Evolutionary conservation across 192 early-diverging fungal species (phyloP).

Genomic region (Globomyces pollinis-pini): DNA sequence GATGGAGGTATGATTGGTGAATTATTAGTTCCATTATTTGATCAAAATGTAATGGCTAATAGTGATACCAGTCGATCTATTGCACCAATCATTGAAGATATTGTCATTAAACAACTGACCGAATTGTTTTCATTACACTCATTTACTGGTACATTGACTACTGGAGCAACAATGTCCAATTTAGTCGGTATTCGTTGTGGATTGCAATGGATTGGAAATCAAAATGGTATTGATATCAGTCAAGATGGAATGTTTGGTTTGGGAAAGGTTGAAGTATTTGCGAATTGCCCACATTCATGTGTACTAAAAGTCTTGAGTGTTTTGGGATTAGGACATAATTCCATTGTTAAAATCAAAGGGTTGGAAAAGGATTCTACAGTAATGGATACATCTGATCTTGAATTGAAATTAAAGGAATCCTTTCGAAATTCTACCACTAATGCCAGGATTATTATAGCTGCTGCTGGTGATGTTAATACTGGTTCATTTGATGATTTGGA

Average conservation of each 20-base stretch:
- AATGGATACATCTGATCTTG: background rate
- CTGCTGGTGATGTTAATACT: conserved; percentile 36
- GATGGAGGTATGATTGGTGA: conserved; percentile 30
- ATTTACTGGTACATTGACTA: conserved; percentile 38
- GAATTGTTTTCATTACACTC: conserved; percentile 35
- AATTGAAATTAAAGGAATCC: background rate
- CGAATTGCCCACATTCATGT: background rate
- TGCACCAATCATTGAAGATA: conserved; percentile 34
- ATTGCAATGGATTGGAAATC: background rate
- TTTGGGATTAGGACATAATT: background rate
- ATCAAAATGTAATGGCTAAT: conserved; percentile 17
- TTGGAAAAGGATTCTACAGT: background rate
- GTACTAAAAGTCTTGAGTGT: background rate
- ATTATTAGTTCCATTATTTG: conserved; percentile 16
- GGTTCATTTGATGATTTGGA: conserved; percentile 24
- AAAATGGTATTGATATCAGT: conserved; percentile 30
- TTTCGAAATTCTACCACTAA: no score
- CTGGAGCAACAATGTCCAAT: conserved; percentile 50
- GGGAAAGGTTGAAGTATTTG: conserved; percentile 32
- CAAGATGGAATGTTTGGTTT: conserved; percentile 21
- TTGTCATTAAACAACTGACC: conserved; percentile 32
- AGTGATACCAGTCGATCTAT: conserved; percentile 19
- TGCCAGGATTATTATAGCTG: background rate
- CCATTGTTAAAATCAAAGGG: background rate
- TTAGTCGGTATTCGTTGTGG: conserved; percentile 38